Conservation (phyloP, 1,284 basidiomycete genomes). For the Mycosarcoma mackinlayi region DNA sequence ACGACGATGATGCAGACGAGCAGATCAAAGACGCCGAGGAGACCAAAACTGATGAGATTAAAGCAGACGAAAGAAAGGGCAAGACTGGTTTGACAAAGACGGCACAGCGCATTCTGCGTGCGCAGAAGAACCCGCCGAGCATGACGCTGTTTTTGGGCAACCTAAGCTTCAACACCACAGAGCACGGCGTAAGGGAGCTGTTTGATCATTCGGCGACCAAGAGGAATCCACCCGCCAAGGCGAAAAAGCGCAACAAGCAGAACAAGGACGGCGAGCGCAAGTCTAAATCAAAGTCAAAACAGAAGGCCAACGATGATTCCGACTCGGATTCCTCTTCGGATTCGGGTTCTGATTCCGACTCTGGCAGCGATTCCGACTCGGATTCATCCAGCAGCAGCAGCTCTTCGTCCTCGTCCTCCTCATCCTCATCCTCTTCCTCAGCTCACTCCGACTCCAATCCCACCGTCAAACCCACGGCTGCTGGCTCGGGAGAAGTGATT, state of each 20-base stretch:
- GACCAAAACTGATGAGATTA: not conserved
- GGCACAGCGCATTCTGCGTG: slow-evolving; percentile 82
- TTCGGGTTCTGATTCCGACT: slow-evolving; percentile 12
- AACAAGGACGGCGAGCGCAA: slow-evolving; percentile 17
- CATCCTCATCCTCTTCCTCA: too few species aligned
- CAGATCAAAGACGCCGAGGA: slow-evolving; percentile 1
- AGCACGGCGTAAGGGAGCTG: slow-evolving; percentile 78
- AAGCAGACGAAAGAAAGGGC: slow-evolving; percentile 26
- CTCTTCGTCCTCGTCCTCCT: slow-evolving; percentile 49
- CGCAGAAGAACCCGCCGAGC: slow-evolving; percentile 83
- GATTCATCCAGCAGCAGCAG: not conserved
- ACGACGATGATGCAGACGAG: slow-evolving; percentile 2
- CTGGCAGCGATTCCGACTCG: slow-evolving; percentile 63
- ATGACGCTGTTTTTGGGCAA: slow-evolving; percentile 90
- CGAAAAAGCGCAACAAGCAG: slow-evolving; percentile 18
- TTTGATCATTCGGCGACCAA: slow-evolving; percentile 72
- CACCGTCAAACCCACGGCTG: not conserved
- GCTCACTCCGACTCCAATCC: too few species aligned
- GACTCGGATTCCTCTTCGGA: slow-evolving; percentile 1
- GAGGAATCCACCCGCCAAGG: slow-evolving; percentile 32
- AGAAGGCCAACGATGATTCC: slow-evolving; percentile 62
- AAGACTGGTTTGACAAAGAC: slow-evolving; percentile 75
- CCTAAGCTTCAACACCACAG: slow-evolving; percentile 83
- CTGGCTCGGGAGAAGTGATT: slow-evolving; percentile 8
- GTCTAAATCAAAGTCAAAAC: slow-evolving; percentile 8